A percentile compares a stretch with the other conserved stretches of the same genome.
Conservation (phyloP, 225 moss, liverwort and hornwort genomes). For the Anthoceros angustus region DNA sequence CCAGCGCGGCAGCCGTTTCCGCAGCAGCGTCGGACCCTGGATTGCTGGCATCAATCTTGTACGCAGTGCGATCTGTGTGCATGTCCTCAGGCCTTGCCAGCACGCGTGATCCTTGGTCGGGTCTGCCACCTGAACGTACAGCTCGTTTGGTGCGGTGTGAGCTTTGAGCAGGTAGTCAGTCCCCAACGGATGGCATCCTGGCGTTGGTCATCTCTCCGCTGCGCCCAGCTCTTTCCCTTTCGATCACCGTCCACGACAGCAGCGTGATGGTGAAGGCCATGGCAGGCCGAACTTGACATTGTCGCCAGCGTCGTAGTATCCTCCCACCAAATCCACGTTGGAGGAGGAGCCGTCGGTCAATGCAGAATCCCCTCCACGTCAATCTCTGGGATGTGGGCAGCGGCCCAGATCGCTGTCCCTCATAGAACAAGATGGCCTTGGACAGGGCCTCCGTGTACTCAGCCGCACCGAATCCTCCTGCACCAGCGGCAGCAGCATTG, state of each 20-base stretch:
- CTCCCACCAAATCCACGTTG: slow-evolving; percentile 67
- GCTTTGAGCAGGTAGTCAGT: background rate
- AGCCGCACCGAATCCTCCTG: no score
- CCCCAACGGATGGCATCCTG: background rate
- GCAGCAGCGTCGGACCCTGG: no score
- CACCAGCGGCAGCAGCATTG: no score
- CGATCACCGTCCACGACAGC: no score
- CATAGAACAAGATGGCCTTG: slow-evolving; percentile 38
- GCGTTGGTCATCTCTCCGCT: slow-evolving; percentile 19
- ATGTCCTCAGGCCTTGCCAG: no score
- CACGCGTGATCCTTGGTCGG: slow-evolving; percentile 43
- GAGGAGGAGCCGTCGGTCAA: slow-evolving; percentile 40
- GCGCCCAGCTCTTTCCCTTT: slow-evolving; percentile 50
- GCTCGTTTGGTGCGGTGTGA: background rate
- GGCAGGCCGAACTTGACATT: slow-evolving; percentile 91
- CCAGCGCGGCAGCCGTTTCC: no score
- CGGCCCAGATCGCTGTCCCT: slow-evolving; percentile 47
- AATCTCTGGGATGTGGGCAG: slow-evolving; percentile 32
- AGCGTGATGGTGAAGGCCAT: no score
- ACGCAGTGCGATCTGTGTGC: no score
- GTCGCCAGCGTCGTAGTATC: slow-evolving; percentile 93
- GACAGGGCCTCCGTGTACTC: slow-evolving; percentile 39
- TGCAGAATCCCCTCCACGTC: slow-evolving; percentile 49
- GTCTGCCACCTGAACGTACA: slow-evolving; percentile 27
- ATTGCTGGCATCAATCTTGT: no score